These are phyloP conservation scores for Berkeleyomyces basicola DNA, from an alignment of 2,329 filamentous ascomycete genomes.

Conservation along the genomic window DNA sequence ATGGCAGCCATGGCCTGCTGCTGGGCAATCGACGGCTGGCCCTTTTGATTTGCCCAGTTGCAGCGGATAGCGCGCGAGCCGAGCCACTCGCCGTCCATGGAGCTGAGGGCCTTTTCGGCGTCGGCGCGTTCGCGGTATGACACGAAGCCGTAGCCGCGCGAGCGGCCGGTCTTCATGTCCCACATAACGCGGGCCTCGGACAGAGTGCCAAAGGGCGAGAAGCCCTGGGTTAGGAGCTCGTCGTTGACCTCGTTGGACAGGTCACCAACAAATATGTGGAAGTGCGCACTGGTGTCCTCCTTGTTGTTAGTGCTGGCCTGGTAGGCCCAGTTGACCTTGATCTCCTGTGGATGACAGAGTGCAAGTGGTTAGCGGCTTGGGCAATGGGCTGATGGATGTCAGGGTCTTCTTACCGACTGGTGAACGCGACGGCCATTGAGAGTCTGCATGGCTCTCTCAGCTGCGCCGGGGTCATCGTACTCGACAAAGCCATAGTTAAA, in stretches of 20 bases:
- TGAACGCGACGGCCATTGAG: conserved; percentile 91
- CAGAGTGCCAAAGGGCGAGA: conserved; percentile 87
- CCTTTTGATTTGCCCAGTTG: conserved; percentile 99
- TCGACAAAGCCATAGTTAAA: conserved; percentile 99
- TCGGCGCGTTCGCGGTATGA: conserved; percentile 88
- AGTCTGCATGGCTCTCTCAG: conserved; percentile 93
- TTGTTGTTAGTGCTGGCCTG: conserved; percentile 89
- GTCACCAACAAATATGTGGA: conserved; percentile 97
- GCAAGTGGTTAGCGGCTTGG: not conserved
- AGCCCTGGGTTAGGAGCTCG: conserved; percentile 81
- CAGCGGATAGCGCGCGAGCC: conserved; percentile 95
- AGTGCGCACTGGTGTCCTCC: conserved; percentile 95
- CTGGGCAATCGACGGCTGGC: conserved; percentile 96
- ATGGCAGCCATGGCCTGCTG: conserved; percentile 94
- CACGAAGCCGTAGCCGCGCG: conserved; percentile 93
- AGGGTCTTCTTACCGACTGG: conserved; percentile 55
- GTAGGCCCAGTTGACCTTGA: conserved; percentile 98
- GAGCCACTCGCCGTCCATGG: conserved; percentile 98
- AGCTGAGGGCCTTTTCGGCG: conserved; percentile 87
- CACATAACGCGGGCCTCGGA: conserved; percentile 99
- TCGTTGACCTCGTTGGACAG: conserved; percentile 98
- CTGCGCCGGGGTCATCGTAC: conserved; percentile 92
- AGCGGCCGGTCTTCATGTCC: conserved; percentile 99
- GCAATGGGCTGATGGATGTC: not conserved
- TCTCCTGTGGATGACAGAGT: conserved; percentile 47